A percentile compares a stretch with the other conserved stretches of the same genome.
phyloP scores from a whole-genome alignment of 2,329 filamentous ascomycete species.

The Clonostachys rosea region DNA sequence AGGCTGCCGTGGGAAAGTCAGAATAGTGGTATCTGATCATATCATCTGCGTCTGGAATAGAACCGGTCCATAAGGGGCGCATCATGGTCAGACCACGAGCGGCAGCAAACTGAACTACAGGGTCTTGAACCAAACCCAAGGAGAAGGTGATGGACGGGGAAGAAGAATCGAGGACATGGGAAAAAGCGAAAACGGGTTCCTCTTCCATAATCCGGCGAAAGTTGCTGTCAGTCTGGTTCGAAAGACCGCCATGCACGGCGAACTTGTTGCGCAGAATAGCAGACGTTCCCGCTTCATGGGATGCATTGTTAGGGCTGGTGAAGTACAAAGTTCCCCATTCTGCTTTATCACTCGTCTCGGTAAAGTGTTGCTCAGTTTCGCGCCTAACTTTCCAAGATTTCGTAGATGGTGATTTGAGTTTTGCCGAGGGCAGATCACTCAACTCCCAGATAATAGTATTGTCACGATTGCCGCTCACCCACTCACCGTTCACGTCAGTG shows the following conservation, averaged over 20 bases:
- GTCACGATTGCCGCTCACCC: conserved; percentile 72
- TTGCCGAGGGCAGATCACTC: conserved; percentile 8
- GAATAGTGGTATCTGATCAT: conserved; percentile 72
- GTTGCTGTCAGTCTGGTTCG: conserved; percentile 60
- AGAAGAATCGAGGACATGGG: conserved; percentile 54
- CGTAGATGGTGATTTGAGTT: conserved; percentile 4
- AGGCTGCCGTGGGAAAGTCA: conserved; percentile 62
- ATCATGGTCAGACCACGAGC: conserved; percentile 72
- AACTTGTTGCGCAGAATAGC: conserved; percentile 63
- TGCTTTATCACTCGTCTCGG: conserved; percentile 67
- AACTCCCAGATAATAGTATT: conserved; percentile 69
- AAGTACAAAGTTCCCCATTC: conserved; percentile 85
- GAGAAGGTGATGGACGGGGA: conserved; percentile 64
- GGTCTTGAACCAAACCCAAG: conserved; percentile 71
- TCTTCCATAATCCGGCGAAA: conserved; percentile 71
- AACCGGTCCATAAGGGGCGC: conserved; percentile 75
- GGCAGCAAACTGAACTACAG: conserved; percentile 74
- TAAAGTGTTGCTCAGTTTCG: conserved; percentile 62
- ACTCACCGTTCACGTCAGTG: conserved; percentile 69
- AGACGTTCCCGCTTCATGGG: conserved; percentile 69
- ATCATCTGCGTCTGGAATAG: conserved; percentile 58
- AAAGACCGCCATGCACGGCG: conserved; percentile 59
- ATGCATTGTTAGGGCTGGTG: conserved; percentile 61
- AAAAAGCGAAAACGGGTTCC: conserved; percentile 79
- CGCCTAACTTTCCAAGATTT: conserved; percentile 66